A percentile compares a stretch with the other conserved stretches of the same genome.
Evolutionary conservation across 805 yeast species (phyloP).

Genomic region (Ogataea naganishii): DNA sequence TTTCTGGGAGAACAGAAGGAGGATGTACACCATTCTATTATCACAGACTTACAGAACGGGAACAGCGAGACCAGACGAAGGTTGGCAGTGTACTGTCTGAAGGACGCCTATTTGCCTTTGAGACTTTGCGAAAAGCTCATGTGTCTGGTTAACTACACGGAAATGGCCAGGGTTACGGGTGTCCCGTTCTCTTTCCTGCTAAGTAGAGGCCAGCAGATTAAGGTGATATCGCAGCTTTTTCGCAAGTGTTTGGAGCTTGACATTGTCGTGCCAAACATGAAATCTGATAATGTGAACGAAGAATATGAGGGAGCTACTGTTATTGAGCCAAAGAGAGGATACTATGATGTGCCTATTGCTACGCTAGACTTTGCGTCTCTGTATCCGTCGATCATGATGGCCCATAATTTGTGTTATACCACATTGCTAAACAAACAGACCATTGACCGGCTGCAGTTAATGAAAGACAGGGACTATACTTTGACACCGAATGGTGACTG

Average conservation of each 20-base stretch:
- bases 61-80: slow-evolving; percentile 87
- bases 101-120: slow-evolving; percentile 90
- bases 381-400: slow-evolving; percentile 99
- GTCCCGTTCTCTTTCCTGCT: slow-evolving; percentile 89
- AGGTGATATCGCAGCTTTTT: slow-evolving; percentile 90
- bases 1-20: slow-evolving; percentile 94
- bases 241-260: slow-evolving; percentile 85
- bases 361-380: slow-evolving; percentile 95
- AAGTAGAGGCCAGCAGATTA: slow-evolving; percentile 94
- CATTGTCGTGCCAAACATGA: slow-evolving; percentile 86
- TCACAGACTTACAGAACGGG: slow-evolving; percentile 91
- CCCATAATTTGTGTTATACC: slow-evolving; percentile 94
- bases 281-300: slow-evolving; percentile 71
- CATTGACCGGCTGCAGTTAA: slow-evolving; percentile 53
- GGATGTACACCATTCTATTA: slow-evolving; percentile 95
- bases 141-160: slow-evolving; percentile 96
- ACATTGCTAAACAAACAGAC: slow-evolving; percentile 68
- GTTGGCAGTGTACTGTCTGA: slow-evolving; percentile 92
- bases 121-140: slow-evolving; percentile 84
- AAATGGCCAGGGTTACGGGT: slow-evolving; percentile 99
- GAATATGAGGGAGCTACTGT: slow-evolving; percentile 99
- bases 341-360: slow-evolving; percentile 94
- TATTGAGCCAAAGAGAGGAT: slow-evolving; percentile 93
- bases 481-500: slow-evolving; percentile 87
- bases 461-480: slow-evolving; percentile 71